phyloP scores from a whole-genome alignment of 257 asterid species.

The Solanum clarkiae region DNA sequence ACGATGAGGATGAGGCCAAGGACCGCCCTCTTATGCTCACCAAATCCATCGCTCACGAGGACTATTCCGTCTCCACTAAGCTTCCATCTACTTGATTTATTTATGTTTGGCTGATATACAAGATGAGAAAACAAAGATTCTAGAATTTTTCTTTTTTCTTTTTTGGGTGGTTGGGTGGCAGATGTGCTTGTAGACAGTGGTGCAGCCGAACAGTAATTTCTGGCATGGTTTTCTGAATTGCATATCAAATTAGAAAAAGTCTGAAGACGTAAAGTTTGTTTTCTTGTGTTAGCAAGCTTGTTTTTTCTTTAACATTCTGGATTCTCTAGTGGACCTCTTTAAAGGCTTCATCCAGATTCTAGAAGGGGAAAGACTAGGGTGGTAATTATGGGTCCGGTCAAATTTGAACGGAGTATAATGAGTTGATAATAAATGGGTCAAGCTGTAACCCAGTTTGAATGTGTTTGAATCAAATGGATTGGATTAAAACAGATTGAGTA shows the following conservation, averaged over 20 bases:
- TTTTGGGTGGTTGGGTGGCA: not conserved
- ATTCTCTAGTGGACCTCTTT: not conserved
- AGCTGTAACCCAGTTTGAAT: no score
- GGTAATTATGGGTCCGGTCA: no score
- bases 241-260: not conserved
- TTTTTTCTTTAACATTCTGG: not conserved
- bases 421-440: no score
- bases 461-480: no score
- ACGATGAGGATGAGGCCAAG: constrained; percentile 8
- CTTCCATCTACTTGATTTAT: not conserved
- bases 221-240: not conserved
- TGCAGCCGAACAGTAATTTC: not conserved
- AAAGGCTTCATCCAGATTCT: not conserved
- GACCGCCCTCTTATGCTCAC: constrained; percentile 19
- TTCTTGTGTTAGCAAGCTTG: not conserved
- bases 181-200: not conserved
- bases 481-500: no score
- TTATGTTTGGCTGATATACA: not conserved
- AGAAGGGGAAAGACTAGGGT: not conserved
- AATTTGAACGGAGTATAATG: no score
- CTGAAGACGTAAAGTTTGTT: not conserved
- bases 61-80: constrained; percentile 1
- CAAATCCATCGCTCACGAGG: constrained; percentile 1
- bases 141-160: not conserved
- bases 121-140: not conserved